phyloP scores from a whole-genome alignment of 768 basidiomycete genomes.

The Phaffia tasmanica region DNA sequence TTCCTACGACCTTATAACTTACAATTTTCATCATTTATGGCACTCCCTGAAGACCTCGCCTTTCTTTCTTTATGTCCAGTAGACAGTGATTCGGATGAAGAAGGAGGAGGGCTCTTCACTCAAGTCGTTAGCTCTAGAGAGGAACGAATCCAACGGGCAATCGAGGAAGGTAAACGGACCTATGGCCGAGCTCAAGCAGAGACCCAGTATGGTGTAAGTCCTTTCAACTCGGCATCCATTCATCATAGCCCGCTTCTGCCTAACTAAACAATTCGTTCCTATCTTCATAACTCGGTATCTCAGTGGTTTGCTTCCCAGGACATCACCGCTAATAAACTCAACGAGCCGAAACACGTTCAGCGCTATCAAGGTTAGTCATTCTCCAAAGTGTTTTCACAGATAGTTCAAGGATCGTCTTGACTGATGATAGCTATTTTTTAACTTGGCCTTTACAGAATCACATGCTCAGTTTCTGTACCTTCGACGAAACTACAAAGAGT shows the following conservation, averaged over 20 bases:
- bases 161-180: slow-evolving; percentile 19
- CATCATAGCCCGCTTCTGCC: neutral
- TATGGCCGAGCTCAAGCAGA: slow-evolving; percentile 20
- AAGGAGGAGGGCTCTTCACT: neutral
- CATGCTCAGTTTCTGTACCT: slow-evolving; percentile 8
- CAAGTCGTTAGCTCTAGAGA: neutral
- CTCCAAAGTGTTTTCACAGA: neutral
- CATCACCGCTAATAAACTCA: neutral
- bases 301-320: slow-evolving; percentile 18
- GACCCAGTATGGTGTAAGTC: slow-evolving; percentile 12
- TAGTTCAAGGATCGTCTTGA: neutral
- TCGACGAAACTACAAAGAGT: neutral
- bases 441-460: slow-evolving; percentile 2
- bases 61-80: slow-evolving; percentile 20
- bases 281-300: neutral
- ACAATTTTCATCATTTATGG: too few species aligned
- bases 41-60: slow-evolving; percentile 14
- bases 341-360: slow-evolving; percentile 13
- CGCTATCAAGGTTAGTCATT: slow-evolving; percentile 12
- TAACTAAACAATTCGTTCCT: neutral
- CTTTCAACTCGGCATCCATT: neutral
- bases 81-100: slow-evolving; percentile 16
- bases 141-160: slow-evolving; percentile 23
- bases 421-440: neutral
- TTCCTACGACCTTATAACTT: too few species aligned